phyloP scores from a whole-genome alignment of 768 basidiomycete species.

The Pisolithus orientalis region DNA sequence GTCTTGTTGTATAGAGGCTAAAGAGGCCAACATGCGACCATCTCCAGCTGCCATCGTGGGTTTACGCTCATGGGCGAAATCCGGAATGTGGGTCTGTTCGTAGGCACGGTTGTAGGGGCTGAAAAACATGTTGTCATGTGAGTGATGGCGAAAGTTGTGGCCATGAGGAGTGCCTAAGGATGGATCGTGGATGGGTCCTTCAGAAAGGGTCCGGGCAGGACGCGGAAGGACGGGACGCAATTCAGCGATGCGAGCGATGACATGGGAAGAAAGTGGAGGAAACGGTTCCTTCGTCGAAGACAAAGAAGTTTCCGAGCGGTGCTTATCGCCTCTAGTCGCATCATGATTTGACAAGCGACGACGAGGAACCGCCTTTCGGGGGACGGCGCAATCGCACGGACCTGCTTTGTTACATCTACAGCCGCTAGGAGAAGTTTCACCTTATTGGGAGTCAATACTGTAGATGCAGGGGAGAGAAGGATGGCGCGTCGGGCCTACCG shows the following conservation, averaged over 20 bases:
- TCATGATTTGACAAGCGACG: conserved; percentile 25
- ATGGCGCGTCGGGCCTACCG: conserved; percentile 52
- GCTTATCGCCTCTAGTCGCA: conserved; percentile 24
- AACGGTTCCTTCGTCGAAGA: conserved; percentile 4
- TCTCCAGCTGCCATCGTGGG: conserved; percentile 8
- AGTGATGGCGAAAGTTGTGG: conserved; percentile 39
- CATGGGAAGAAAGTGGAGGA: conserved; percentile 37
- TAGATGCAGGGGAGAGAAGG: conserved; percentile 31
- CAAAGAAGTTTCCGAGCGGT: conserved; percentile 14
- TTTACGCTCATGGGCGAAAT: conserved; percentile 23
- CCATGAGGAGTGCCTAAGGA: conserved; percentile 39
- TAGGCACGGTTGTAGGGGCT: conserved; percentile 69
- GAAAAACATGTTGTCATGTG: conserved; percentile 45
- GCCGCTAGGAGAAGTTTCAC: conserved; percentile 37
- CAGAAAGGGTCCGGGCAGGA: conserved; percentile 29
- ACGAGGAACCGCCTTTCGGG: conserved; percentile 37
- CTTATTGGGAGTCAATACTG: conserved; percentile 42
- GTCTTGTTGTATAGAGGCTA: conserved; percentile 22
- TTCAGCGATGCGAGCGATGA: conserved; percentile 56
- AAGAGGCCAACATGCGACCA: conserved; percentile 18
- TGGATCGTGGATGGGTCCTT: conserved; percentile 42
- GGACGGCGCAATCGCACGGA: conserved; percentile 54
- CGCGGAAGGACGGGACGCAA: conserved; percentile 68
- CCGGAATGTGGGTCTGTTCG: conserved; percentile 39
- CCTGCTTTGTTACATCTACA: conserved; percentile 44